Conservation (phyloP, 345 rosid species). For the Populus nigra region DNA sequence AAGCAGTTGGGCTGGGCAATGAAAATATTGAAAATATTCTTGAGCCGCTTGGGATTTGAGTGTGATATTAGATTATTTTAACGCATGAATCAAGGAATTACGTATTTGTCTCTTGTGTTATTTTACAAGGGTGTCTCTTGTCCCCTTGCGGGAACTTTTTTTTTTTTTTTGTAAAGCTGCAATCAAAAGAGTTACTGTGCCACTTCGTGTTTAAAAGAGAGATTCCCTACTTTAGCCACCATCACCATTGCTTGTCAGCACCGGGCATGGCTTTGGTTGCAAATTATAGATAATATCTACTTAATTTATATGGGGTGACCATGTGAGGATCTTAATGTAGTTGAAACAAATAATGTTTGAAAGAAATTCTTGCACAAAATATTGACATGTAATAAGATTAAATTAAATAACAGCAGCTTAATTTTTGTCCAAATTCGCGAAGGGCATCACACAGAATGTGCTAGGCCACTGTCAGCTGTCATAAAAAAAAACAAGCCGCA, state of each 20-base stretch:
- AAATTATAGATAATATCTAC: background rate
- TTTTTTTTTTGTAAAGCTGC: background rate
- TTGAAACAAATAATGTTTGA: too few relatives aligned
- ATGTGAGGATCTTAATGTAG: too few relatives aligned
- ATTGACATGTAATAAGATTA: too few relatives aligned
- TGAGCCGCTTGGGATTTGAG: background rate
- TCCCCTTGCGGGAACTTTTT: background rate
- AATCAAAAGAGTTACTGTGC: background rate
- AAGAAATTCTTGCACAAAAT: too few relatives aligned
- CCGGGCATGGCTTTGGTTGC: background rate
- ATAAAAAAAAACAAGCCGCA: background rate
- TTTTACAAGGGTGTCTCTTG: slow-evolving; percentile 1
- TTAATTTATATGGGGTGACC: too few relatives aligned
- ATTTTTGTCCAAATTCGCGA: too few relatives aligned
- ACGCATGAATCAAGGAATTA: background rate
- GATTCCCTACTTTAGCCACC: background rate
- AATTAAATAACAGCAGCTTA: too few relatives aligned
- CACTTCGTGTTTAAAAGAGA: background rate
- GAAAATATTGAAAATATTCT: slow-evolving; percentile 5
- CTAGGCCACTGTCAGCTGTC: too few relatives aligned
- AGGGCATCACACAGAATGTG: too few relatives aligned
- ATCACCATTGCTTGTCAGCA: background rate
- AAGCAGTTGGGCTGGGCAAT: background rate
- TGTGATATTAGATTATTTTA: background rate
- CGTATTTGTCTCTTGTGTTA: background rate